A percentile compares a stretch with the other conserved stretches of the same genome.
phyloP scores from a whole-genome alignment of 78 protist genomes.

The Dictyostelium capitatum region DNA sequence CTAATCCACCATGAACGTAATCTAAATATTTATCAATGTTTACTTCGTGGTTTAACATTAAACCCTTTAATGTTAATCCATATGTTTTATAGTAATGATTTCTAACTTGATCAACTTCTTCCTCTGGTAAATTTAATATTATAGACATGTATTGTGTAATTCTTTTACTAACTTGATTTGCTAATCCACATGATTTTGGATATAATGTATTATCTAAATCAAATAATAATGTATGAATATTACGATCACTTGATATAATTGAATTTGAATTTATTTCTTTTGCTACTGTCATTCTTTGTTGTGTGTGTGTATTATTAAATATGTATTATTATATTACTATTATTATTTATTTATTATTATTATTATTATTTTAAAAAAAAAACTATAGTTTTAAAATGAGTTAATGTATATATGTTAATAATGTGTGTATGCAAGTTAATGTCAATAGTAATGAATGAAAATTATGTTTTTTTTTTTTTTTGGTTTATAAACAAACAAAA shows the following conservation, averaged over 20 bases:
- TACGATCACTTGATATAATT: not conserved
- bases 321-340: not conserved
- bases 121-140: constrained; percentile 30
- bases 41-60: constrained; percentile 51
- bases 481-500: no score
- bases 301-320: not conserved
- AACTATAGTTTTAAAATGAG: no score
- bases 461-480: no score
- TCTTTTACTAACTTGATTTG: constrained; percentile 52
- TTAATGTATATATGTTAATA: no score
- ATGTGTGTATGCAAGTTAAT: no score
- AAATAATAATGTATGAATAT: constrained; percentile 73
- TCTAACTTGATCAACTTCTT: constrained; percentile 66
- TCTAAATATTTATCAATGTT: constrained; percentile 56
- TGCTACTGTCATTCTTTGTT: constrained; percentile 11
- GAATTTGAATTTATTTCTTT: not conserved
- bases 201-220: constrained; percentile 79
- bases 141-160: constrained; percentile 30
- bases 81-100: constrained; percentile 63
- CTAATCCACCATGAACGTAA: constrained; percentile 76
- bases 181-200: constrained; percentile 75
- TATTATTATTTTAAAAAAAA: not conserved
- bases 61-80: constrained; percentile 67
- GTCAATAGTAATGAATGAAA: no score
- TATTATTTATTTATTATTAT: not conserved